Evolutionary conservation across 768 basidiomycete genomes (phyloP).

Genomic region (Tylopilus sp.): DNA sequence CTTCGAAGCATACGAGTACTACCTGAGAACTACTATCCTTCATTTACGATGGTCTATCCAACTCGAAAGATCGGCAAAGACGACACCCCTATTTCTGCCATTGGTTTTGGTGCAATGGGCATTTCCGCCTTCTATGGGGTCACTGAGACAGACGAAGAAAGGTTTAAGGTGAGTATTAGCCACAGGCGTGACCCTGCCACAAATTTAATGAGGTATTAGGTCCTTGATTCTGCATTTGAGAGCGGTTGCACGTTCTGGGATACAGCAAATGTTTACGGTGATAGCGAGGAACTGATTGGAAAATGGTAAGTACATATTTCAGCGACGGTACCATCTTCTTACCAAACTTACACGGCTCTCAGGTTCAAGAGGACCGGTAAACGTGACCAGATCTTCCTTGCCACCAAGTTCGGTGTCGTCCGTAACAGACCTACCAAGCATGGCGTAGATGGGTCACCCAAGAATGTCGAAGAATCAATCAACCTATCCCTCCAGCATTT

Average conservation of each 20-base stretch:
- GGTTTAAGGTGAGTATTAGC: conserved; percentile 44
- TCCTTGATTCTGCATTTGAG: conserved; percentile 42
- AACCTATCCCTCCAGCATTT: conserved; percentile 41
- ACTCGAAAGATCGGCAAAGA: conserved; percentile 45
- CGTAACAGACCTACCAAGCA: conserved; percentile 15
- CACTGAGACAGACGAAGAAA: conserved; percentile 44
- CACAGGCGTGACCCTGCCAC: neutral
- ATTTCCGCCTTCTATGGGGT: conserved; percentile 48
- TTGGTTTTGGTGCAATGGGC: conserved; percentile 65
- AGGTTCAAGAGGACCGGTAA: conserved; percentile 1
- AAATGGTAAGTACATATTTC: conserved; percentile 26
- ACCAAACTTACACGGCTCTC: neutral
- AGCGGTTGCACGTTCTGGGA: conserved; percentile 47
- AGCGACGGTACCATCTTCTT: neutral
- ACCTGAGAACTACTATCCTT: too few relatives aligned
- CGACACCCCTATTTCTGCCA: conserved; percentile 29
- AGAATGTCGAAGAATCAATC: conserved; percentile 38
- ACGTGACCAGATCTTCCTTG: conserved; percentile 48
- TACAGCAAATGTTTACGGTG: conserved; percentile 41
- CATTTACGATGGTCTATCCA: conserved; percentile 22
- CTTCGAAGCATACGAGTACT: too few relatives aligned
- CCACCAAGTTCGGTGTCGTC: conserved; percentile 52
- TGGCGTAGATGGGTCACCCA: conserved; percentile 36
- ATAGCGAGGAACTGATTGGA: conserved; percentile 41
- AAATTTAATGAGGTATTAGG: conserved; percentile 16